A percentile compares a stretch with the other conserved stretches of the same genome.
phyloP scores from a whole-genome alignment of 371 early-diverging fungal genomes.

The Conidiobolus incongruus region DNA sequence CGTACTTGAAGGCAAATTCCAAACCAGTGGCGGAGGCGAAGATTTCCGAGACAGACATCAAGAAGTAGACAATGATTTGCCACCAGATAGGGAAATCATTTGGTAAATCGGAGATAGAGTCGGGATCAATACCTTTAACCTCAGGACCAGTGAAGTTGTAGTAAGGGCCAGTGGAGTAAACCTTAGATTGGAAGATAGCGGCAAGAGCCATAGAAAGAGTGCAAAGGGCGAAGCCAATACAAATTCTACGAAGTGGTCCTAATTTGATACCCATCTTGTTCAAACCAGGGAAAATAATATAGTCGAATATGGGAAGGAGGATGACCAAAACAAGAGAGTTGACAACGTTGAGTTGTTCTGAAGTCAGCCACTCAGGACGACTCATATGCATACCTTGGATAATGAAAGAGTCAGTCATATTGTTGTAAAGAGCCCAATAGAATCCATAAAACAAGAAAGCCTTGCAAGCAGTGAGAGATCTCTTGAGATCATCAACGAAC shows the following conservation, averaged over 20 bases:
- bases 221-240: constrained; percentile 37
- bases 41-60: too few relatives aligned
- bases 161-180: constrained; percentile 32
- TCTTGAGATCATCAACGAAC: constrained; percentile 45
- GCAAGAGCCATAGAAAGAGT: constrained; percentile 41
- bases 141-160: constrained; percentile 15
- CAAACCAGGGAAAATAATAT: constrained; percentile 33
- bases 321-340: constrained; percentile 42
- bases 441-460: constrained; percentile 51
- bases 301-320: constrained; percentile 44
- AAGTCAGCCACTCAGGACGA: constrained; percentile 22
- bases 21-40: too few relatives aligned
- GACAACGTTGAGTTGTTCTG: constrained; percentile 14
- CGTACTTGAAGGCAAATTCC: too few relatives aligned
- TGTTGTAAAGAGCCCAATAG: too few relatives aligned
- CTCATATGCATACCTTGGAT: constrained; percentile 45
- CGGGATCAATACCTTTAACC: constrained; percentile 8
- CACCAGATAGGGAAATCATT: constrained; percentile 29
- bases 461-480: constrained; percentile 34
- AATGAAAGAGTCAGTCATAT: constrained; percentile 51
- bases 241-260: too few relatives aligned
- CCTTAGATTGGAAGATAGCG: constrained; percentile 37
- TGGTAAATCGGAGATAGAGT: constrained; percentile 19
- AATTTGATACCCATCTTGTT: constrained; percentile 28
- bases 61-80: too few relatives aligned